phyloP scores from a whole-genome alignment of 257 asterid genomes.

The Verbena officinalis region DNA sequence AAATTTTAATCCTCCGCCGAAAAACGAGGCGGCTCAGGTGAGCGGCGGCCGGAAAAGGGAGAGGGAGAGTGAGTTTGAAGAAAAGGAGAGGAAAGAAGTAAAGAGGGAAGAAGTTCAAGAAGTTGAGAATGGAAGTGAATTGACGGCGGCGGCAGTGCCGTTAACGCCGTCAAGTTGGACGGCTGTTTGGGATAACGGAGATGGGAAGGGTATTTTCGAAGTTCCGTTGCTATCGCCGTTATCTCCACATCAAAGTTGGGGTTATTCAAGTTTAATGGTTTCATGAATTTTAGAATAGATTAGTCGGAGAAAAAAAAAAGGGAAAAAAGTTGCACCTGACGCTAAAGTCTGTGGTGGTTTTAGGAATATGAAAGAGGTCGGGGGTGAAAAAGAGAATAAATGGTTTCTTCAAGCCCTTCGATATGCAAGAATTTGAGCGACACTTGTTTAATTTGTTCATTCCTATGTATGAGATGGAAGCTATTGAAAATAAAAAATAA shows the following conservation, averaged over 20 bases:
- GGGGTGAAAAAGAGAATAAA: conserved; percentile 8
- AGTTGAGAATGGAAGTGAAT: conserved; percentile 2
- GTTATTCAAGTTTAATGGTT: conserved; percentile 28
- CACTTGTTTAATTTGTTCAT: not conserved
- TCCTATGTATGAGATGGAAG: not conserved
- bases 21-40: conserved; percentile 18
- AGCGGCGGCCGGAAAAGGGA: conserved; percentile 42
- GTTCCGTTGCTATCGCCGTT: conserved; percentile 74
- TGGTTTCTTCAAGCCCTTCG: not conserved
- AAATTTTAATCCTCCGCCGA: conserved; percentile 20
- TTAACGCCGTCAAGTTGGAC: conserved; percentile 75
- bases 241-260: conserved; percentile 41
- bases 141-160: conserved; percentile 39
- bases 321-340: conserved; percentile 36
- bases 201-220: conserved; percentile 62
- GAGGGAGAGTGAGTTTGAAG: conserved; percentile 31
- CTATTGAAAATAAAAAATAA: not conserved
- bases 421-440: not conserved
- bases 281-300: not conserved
- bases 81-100: conserved; percentile 30
- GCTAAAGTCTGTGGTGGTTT: conserved; percentile 42
- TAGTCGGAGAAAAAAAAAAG: not conserved
- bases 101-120: conserved; percentile 37
- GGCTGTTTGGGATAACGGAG: conserved; percentile 60
- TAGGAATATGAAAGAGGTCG: not conserved